Evolutionary conservation across 73 alveolate genomes (phyloP), one percentile per base, ranked within the genome.

Genomic region (Paramecium sonneborni): DNA sequence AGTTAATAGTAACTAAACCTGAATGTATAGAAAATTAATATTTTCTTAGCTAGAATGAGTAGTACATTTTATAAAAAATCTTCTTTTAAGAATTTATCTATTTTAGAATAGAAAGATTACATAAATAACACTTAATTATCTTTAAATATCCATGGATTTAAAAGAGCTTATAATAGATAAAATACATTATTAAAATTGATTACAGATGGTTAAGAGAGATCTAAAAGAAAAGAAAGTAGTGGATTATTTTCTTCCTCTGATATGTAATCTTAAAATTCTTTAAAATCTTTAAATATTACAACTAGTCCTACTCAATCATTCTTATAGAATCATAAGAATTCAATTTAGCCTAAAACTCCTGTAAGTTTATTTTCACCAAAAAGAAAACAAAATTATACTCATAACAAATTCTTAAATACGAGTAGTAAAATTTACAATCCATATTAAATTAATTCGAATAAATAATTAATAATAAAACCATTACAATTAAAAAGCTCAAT

Each of bases 161-260:
- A 32, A 62, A 24, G 44, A 62, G 44, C 39, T 26, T 30, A 30
- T 30, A 62, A 32, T 62, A 9, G 84, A 30, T 32, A 62, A 62
- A 62, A 62, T 62, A 62, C 84, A 12, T 62, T 62, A 62, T 32
- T 62, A 28, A 62, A 62, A 62, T 62, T 62, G 18, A 62, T 62
- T 11, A 62, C 84, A 26, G 84, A 62, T 62, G 84, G 84, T 3
- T 28, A 62, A 62, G 84, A 62, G 10, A 62, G 52, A 24, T 62
- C 84, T 62, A 62, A 62, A 32, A 62, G 84, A 26, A 62, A 44
- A 14, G 84, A 62, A 5, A 62, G 84, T 24, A 62, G 84, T 26
- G 84, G 84, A 26, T 26, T 62, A 62, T 62, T 62, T 62, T 62
- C 84, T 23, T 30, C 48, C 12, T 62, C 44, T 26, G 84, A 62